phyloP scores from a whole-genome alignment of 106 monocot species.

The Dendrobium chrysotoxum region DNA sequence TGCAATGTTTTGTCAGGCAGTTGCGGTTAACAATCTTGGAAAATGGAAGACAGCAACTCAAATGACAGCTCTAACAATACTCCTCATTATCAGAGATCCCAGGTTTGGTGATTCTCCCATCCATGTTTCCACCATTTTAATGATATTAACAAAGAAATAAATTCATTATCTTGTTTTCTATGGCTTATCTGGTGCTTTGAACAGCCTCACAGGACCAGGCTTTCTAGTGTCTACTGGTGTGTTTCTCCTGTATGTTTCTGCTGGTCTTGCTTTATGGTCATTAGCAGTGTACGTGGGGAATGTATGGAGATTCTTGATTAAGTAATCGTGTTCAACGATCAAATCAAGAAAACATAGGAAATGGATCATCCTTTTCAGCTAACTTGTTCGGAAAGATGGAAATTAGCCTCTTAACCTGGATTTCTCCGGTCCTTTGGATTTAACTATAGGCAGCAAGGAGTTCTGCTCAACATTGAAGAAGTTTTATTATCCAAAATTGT shows the following conservation, averaged over 20 bases:
- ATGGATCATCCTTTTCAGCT: no score
- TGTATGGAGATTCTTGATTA: conserved; percentile 73
- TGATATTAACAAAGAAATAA: not conserved
- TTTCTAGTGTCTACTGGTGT: conserved; percentile 55
- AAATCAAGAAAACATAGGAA: not conserved
- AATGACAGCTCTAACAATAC: conserved; percentile 57
- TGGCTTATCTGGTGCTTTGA: not conserved
- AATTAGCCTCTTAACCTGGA: not conserved
- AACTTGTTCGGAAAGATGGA: not conserved
- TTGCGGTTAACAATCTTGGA: conserved; percentile 82
- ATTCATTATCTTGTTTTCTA: not conserved
- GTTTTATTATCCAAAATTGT: no score
- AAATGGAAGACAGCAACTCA: conserved; percentile 93
- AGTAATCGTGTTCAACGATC: conserved; percentile 15
- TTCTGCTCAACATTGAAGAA: not conserved
- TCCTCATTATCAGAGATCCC: conserved; percentile 40
- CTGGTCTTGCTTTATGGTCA: conserved; percentile 75
- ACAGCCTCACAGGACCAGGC: conserved; percentile 40
- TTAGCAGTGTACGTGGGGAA: conserved; percentile 78
- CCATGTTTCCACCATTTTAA: not conserved
- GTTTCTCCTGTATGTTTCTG: conserved; percentile 66
- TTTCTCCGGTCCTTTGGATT: no score
- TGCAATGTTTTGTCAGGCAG: conserved; percentile 49
- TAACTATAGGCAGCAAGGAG: not conserved
- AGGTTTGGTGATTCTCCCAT: conserved; percentile 21